Evolutionary conservation across 148 eudicot species (phyloP), one percentile per base, ranked within the genome.

Genomic region (Fagopyrum esculentum): DNA sequence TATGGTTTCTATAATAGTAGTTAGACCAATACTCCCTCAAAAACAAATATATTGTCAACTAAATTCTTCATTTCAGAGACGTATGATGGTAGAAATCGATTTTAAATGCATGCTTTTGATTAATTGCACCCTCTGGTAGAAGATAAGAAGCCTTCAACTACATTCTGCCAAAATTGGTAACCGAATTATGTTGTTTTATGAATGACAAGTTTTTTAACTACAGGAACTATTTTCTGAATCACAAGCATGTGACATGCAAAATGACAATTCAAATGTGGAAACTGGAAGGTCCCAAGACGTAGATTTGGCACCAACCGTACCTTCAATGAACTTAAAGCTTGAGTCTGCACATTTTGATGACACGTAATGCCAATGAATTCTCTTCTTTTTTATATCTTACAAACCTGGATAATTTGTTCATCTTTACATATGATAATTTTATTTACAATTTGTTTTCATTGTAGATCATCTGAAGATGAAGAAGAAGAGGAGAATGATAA

Each of bases 401-500:
- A 64, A 35, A 64, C 7, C 40, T 6, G 11, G n/a, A 10, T 26
- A 17, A 6, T 56, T 56, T 60, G 35, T 60, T 26, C 57, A 13
- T 63, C 66, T 83, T 40, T 74, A 2, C 51, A 26, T 12, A 70
- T 72, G 11, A 19, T 73, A 74, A 13, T 46, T 63, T 9, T 26
- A 17, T 45, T 72, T 55, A 59, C 50, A 40, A n/a, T n/a, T n/a
- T 57, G 75, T 77, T 77, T n/a, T 35, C 69, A 60, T 74, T 60
- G 74, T 78, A 90, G 97, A 71, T 87, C 86, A 71, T 89, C 91
- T 74, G 73, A 66, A 9, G 89, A 85, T 43, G 97, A 91, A 73
- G 95, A 86, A 70, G 97, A 91, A 80, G 98, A 94, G 73, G 95
- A 86, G 73, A 84, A 81, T 80, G 92, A 92, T 79, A 89, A 89